Evolutionary conservation across 208 protist species (phyloP).

Genomic region (Leishmania major): DNA sequence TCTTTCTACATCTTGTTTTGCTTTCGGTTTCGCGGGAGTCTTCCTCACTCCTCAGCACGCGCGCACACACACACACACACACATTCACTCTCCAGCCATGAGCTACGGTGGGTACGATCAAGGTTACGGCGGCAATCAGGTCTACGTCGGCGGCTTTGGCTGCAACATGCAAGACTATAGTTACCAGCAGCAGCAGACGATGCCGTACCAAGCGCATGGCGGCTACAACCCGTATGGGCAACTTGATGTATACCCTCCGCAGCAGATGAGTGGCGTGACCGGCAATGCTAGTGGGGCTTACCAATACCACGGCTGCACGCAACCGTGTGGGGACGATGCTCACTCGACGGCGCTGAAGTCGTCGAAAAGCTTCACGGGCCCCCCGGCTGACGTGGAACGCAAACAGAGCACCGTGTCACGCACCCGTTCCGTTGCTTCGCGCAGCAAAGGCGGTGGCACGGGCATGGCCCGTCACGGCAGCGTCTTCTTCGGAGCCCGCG

Average conservation of each 20-base stretch:
- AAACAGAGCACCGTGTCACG: constrained; percentile 31
- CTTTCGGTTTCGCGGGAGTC: neutral
- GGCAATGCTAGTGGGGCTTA: neutral
- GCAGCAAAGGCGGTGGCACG: constrained; percentile 24
- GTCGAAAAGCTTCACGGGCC: constrained; percentile 48
- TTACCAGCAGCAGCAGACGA: constrained; percentile 17
- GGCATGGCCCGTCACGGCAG: constrained; percentile 53
- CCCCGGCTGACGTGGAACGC: constrained; percentile 28
- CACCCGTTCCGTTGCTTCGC: constrained; percentile 26
- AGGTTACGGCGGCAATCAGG: constrained; percentile 19
- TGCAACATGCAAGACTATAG: constrained; percentile 9
- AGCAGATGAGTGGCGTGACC: constrained; percentile 16
- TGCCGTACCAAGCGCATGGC: constrained; percentile 8
- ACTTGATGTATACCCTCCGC: constrained; percentile 15
- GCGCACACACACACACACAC: no score
- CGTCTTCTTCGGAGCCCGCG: constrained; percentile 42
- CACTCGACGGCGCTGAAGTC: constrained; percentile 16
- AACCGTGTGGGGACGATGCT: neutral
- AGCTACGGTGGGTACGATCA: constrained; percentile 31
- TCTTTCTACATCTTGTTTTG: neutral
- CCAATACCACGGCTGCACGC: constrained; percentile 3
- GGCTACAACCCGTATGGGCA: constrained; percentile 17
- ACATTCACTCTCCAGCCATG: constrained; percentile 9
- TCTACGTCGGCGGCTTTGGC: constrained; percentile 2
- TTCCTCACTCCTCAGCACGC: no score